Conservation (phyloP, 352 stramenopile genomes). For the Phytopythium delawarense region DNA sequence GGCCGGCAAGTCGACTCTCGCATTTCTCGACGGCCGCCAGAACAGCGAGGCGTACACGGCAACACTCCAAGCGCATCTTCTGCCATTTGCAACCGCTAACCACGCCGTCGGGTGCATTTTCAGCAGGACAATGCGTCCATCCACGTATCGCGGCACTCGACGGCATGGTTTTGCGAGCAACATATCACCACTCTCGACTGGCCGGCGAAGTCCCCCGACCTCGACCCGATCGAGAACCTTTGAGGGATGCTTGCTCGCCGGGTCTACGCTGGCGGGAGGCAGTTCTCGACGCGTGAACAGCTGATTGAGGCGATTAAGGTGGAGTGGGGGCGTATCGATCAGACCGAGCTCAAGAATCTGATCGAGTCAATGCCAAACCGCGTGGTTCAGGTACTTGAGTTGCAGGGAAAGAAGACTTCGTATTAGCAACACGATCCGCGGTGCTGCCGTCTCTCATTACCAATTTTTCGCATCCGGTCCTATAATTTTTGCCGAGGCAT, state of each 20-base stretch:
- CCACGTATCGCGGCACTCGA: constrained; percentile 7
- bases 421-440: neutral
- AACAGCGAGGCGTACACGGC: neutral
- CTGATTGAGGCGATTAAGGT: constrained; percentile 8
- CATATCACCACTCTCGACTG: constrained; percentile 7
- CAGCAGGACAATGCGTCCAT: constrained; percentile 19
- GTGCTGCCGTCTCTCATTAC: neutral
- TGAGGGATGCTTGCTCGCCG: constrained; percentile 10
- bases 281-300: constrained; percentile 9
- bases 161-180: constrained; percentile 9
- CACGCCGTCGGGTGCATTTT: neutral
- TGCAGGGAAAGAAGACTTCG: neutral
- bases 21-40: neutral
- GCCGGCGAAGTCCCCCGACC: constrained; percentile 13
- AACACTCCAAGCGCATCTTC: neutral
- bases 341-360: constrained; percentile 1
- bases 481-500: constrained; percentile 1
- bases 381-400: neutral
- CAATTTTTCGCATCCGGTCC: neutral
- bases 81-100: neutral
- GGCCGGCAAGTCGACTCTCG: neutral
- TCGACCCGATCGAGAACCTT: constrained; percentile 19
- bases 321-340: constrained; percentile 7
- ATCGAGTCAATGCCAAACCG: constrained; percentile 14
- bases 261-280: constrained; percentile 12